Evolutionary conservation across 257 asterid genomes (phyloP), one percentile per base, ranked within the genome.

Genomic region (Cordia subcordata): DNA sequence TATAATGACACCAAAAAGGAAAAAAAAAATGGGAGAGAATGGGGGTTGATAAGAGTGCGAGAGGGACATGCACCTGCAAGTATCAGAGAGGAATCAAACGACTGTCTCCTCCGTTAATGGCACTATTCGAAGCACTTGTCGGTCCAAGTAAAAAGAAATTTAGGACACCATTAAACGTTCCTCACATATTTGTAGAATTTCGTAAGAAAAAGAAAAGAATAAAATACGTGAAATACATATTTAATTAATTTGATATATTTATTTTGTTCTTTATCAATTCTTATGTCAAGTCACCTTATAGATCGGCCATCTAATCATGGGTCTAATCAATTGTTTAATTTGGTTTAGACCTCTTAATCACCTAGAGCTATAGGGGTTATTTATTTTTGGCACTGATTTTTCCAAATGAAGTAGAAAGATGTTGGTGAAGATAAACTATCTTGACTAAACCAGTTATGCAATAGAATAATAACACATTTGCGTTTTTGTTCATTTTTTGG

Each of bases 371-470:
- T 55, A 32, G 68, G 66, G 61, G 52, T 65, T 60, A 66, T 58
- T 40, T 15, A 20, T 57, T 6, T 51, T 69, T 57, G 33, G 70
- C 38, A n/a, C 35, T 42, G 10, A 57, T 18, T 44, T 23, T 69
- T 55, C 74, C 76, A 61, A 66, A 73, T 58, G 59, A 65, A 63
- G 72, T 56, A 73, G 62, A 38, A n/a, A 66, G 55, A 63, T 69
- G 62, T 74, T 55, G 71, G 58, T 66, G 63, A 60, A 66, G 77
- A 66, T 73, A 69, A 69, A 27, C 55, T 57, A 39, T 14, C 67
- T 69, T 69, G 82, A 62, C 67, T 73, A 60, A 64, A 73, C 79
- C 66, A 66, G 66, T 72, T 66, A 45, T 17, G 74, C 74, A 75
- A 71, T 60, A 59, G 38, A 71, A 67, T 75, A 67, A 62, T 75